phyloP scores from a whole-genome alignment of 331 rosid genomes.

The Cydonia oblonga region DNA sequence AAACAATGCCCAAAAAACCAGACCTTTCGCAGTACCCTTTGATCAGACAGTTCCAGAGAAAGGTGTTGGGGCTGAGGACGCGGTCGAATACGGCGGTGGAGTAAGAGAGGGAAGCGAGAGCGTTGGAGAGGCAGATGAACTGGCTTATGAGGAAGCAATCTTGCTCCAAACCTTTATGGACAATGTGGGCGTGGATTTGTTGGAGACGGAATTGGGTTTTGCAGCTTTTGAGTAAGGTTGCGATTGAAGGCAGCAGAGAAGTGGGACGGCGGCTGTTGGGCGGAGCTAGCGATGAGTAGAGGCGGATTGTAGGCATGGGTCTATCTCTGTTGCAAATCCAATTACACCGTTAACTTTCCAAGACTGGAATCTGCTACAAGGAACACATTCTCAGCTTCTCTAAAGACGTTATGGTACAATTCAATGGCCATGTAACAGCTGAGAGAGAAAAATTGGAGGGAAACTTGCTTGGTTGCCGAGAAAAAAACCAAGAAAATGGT shows the following conservation, averaged over 20 bases:
- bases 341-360: not conserved
- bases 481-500: not conserved
- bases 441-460: not conserved
- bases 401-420: not conserved
- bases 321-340: not conserved
- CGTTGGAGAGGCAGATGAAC: constrained; percentile 32
- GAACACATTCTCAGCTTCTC: not conserved
- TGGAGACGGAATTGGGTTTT: constrained; percentile 31
- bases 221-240: constrained; percentile 37
- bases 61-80: constrained; percentile 28
- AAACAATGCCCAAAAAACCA: constrained; percentile 20
- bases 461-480: not conserved
- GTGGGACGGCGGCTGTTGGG: not conserved
- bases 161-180: constrained; percentile 63
- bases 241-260: constrained; percentile 7
- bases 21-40: constrained; percentile 25
- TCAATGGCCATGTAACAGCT: not conserved
- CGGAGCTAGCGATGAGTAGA: not conserved
- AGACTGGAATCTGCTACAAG: not conserved
- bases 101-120: constrained; percentile 28
- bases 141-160: constrained; percentile 39
- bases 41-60: constrained; percentile 63
- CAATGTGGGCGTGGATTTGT: constrained; percentile 54
- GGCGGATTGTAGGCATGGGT: not conserved
- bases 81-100: constrained; percentile 39